A percentile compares a stretch with the other conserved stretches of the same genome.
phyloP scores from a whole-genome alignment of 257 asterid genomes.

The Solanum paucissectum region DNA sequence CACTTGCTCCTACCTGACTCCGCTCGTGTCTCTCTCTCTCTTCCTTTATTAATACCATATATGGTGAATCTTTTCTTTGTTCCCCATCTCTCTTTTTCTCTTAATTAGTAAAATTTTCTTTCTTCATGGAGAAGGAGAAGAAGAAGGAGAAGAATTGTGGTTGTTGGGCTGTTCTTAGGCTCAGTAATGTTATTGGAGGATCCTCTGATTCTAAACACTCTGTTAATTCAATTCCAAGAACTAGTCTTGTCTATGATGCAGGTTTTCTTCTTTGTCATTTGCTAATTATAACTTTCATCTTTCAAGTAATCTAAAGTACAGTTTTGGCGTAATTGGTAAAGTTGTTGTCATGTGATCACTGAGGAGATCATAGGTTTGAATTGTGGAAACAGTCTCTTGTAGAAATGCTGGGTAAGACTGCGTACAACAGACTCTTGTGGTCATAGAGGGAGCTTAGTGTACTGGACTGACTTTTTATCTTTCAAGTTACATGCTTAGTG shows the following conservation, averaged over 20 bases:
- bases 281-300: not conserved
- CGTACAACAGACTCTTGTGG: not conserved
- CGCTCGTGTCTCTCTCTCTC: not conserved
- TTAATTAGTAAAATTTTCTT: not conserved
- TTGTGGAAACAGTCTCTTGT: not conserved
- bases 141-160: constrained; percentile 53
- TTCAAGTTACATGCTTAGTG: not conserved
- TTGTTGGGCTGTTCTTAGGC: constrained; percentile 65
- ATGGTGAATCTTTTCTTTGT: constrained; percentile 23
- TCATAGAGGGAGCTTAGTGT: not conserved
- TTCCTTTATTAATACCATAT: constrained; percentile 9
- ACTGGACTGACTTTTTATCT: not conserved
- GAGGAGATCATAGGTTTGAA: not conserved
- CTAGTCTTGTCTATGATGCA: constrained; percentile 90
- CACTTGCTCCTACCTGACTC: not conserved
- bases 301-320: not conserved
- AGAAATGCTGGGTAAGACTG: not conserved
- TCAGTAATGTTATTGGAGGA: constrained; percentile 30
- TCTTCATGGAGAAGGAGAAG: constrained; percentile 33
- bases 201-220: constrained; percentile 47
- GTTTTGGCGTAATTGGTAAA: not conserved
- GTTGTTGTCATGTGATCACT: not conserved
- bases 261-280: constrained; percentile 20
- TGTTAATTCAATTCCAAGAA: constrained; percentile 45
- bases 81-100: constrained; percentile 8